phyloP scores from a whole-genome alignment of 495 filamentous ascomycete genomes.

The Penicillium alfredii region DNA sequence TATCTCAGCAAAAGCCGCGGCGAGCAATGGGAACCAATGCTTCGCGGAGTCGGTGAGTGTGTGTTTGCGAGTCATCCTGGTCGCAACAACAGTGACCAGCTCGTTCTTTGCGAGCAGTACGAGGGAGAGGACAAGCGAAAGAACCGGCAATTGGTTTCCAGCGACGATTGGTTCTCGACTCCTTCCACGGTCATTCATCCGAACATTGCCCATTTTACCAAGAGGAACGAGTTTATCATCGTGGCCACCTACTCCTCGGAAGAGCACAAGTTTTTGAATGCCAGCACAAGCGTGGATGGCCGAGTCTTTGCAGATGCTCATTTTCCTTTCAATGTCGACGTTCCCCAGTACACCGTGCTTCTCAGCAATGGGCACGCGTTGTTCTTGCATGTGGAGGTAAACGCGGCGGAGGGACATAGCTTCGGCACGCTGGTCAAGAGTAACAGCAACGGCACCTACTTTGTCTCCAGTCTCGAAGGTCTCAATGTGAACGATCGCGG shows the following conservation, averaged over 20 bases:
- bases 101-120: slow-evolving; percentile 77
- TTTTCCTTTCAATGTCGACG: slow-evolving; percentile 77
- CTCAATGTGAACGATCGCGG: slow-evolving; percentile 71
- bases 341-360: slow-evolving; percentile 81
- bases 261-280: slow-evolving; percentile 62
- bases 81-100: slow-evolving; percentile 51
- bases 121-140: slow-evolving; percentile 53
- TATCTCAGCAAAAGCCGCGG: slow-evolving; percentile 70
- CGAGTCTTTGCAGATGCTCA: slow-evolving; percentile 71
- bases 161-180: slow-evolving; percentile 66
- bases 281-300: slow-evolving; percentile 79
- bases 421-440: slow-evolving; percentile 93
- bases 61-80: slow-evolving; percentile 70
- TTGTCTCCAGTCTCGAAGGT: slow-evolving; percentile 68
- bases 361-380: slow-evolving; percentile 88
- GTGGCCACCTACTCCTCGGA: slow-evolving; percentile 65
- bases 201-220: slow-evolving; percentile 78
- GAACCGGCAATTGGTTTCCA: slow-evolving; percentile 63
- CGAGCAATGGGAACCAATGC: slow-evolving; percentile 63
- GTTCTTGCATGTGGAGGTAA: slow-evolving; percentile 84
- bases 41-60: slow-evolving; percentile 66
- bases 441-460: slow-evolving; percentile 95
- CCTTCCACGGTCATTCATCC: slow-evolving; percentile 48
- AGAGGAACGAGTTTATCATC: slow-evolving; percentile 91
- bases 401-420: slow-evolving; percentile 49